phyloP scores from a whole-genome alignment of 2,329 filamentous ascomycete genomes.

The Fulvia fulva region DNA sequence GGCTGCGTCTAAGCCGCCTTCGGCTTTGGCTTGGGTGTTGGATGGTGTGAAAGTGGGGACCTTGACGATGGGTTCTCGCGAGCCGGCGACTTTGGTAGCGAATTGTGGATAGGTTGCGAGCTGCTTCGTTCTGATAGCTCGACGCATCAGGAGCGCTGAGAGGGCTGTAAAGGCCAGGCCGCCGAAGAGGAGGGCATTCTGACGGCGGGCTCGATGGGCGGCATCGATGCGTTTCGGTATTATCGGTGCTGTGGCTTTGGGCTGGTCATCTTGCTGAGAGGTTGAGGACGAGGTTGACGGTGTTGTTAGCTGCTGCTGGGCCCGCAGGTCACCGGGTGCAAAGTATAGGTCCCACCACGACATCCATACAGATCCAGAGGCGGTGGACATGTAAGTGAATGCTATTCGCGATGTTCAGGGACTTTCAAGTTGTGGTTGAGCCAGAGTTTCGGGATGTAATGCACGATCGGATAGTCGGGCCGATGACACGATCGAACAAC shows the following conservation, averaged over 20 bases:
- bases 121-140: slow-evolving; percentile 66
- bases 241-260: slow-evolving; percentile 6
- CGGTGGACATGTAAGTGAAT: background rate
- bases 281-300: background rate
- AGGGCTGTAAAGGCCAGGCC: slow-evolving; percentile 72
- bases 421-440: background rate
- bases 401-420: background rate
- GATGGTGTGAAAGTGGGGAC: slow-evolving; percentile 17
- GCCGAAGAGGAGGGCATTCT: slow-evolving; percentile 59
- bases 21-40: slow-evolving; percentile 15
- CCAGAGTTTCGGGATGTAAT: background rate
- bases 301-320: slow-evolving; percentile 5
- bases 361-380: slow-evolving; percentile 21
- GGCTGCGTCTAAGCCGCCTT: slow-evolving; percentile 67
- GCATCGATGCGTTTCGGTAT: slow-evolving; percentile 23
- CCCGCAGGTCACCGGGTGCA: slow-evolving; percentile 32
- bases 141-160: slow-evolving; percentile 60
- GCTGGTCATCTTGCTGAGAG: background rate
- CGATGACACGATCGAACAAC: background rate
- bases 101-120: slow-evolving; percentile 54
- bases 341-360: slow-evolving; percentile 33
- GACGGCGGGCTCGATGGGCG: slow-evolving; percentile 27
- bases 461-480: background rate
- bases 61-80: slow-evolving; percentile 7
- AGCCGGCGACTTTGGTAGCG: slow-evolving; percentile 5